Base-by-base conservation (phyloP, 768 basidiomycete genomes). In the Botryobasidium botryosum region DNA sequence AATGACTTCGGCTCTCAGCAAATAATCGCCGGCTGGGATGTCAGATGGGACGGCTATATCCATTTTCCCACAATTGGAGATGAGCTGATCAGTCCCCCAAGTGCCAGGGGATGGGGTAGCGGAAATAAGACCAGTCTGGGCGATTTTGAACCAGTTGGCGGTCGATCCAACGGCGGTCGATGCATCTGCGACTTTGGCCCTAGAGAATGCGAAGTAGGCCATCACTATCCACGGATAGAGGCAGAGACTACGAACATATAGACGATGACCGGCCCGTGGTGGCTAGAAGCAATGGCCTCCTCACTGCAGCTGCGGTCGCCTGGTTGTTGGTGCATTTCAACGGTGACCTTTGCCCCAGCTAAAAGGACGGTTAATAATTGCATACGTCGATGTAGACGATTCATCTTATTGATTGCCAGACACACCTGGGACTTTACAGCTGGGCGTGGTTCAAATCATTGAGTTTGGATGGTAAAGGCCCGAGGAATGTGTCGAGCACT, bases 241-340 rank as follows among this genome's bases (percentile, higher is more conserved):
- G 31, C 17, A 17, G 17, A 32, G 12, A 27, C 13, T 36, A 38
- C 41, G 2, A 43, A 51, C 63, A 71, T 62, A 58, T 71, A 70
- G 35, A 68, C 62, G 42, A 60, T 61, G 42, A 69, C 62, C 35
- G 70, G 69, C 3, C 71, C 71, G 49, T 62, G 68, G 53, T 73
- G 70, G 40, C 64, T 61, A 13, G 69, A 70, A 18, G 69, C 69
- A 48, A 72, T 71, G 8, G 68, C 69, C 49, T 71, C 62, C 45
- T 59, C 64, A 5, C 59, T 53, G 50, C 70, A 73, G 3, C 60
- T 60, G 29, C 70, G 64, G 39, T 69, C 62, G 29, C 57, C 60
- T 4, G 67, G 66, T 54, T 71, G 68, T 53, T 68, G 67, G 52
- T 72, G 68, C 70, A 71, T 71, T 56, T 73, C 70, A 17, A 71